Percentiles rank a stretch among this genome's conserved stretches.
Conservation (phyloP, 139 green algal genomes). For the Auxenochlorella pyrenoidosa region DNA sequence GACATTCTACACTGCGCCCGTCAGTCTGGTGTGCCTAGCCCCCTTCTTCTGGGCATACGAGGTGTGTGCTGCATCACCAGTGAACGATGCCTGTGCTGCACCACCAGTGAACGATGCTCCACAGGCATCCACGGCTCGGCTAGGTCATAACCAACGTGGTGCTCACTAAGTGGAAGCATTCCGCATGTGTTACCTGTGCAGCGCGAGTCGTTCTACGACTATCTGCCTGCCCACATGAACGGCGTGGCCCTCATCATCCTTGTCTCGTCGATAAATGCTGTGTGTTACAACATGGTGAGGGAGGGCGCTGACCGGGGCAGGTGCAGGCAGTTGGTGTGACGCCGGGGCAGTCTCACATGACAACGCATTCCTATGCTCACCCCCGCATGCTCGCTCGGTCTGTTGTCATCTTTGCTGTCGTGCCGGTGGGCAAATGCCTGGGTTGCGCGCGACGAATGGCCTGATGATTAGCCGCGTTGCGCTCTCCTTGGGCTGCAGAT, state of each 20-base stretch:
- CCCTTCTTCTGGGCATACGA: slow-evolving; percentile 66
- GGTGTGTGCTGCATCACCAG: background rate
- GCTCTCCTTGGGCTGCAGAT: background rate
- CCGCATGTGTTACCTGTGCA: slow-evolving; percentile 35
- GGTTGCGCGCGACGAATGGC: no score
- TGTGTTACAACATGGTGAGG: slow-evolving; percentile 42
- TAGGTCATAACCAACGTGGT: no score
- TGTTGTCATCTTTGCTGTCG: no score
- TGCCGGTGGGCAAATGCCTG: no score
- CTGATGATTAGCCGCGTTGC: no score
- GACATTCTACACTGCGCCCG: slow-evolving; percentile 84
- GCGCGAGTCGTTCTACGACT: slow-evolving; percentile 3
- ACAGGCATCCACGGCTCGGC: no score
- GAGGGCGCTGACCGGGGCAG: background rate
- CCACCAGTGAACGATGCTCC: background rate
- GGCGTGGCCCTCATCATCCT: slow-evolving; percentile 17
- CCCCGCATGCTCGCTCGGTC: no score
- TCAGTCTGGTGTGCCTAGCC: slow-evolving; percentile 59
- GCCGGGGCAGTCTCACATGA: no score
- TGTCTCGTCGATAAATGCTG: slow-evolving; percentile 26
- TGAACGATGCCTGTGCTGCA: background rate
- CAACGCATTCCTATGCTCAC: no score
- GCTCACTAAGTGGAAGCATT: background rate
- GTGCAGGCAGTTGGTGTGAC: no score
- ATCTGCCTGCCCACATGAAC: background rate